Conservation (phyloP, 31 red algal genomes). For the Porphyra umbilicalis region DNA sequence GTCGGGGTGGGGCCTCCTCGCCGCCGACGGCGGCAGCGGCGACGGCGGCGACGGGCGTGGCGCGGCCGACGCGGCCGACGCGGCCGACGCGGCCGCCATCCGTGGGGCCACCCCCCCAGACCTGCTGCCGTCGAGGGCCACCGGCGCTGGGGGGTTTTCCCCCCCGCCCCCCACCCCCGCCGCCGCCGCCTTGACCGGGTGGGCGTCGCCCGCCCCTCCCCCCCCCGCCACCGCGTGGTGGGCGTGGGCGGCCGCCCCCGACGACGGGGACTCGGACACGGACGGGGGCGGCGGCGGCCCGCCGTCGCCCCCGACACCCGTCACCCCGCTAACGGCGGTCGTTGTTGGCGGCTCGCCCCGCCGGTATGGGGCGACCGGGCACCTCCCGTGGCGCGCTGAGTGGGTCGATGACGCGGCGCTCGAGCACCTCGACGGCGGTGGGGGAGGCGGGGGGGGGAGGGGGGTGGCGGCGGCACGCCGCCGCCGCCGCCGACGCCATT, state of each 20-base stretch:
- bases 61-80: neutral
- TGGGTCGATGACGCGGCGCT: neutral
- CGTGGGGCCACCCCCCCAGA: too few relatives aligned
- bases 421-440: neutral
- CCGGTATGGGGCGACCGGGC: neutral
- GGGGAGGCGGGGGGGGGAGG: neutral
- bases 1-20: too few relatives aligned
- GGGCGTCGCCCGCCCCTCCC: neutral
- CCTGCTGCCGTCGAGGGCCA: too few relatives aligned
- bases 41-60: too few relatives aligned
- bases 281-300: neutral
- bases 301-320: neutral
- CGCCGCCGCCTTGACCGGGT: neutral
- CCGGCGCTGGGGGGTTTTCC: too few relatives aligned
- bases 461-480: neutral
- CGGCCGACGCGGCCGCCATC: neutral
- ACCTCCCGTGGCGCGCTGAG: neutral
- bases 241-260: neutral
- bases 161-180: too few relatives aligned
- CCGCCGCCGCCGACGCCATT: neutral
- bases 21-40: too few relatives aligned
- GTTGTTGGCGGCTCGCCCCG: neutral
- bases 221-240: neutral
- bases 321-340: neutral
- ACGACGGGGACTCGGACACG: neutral